Evolutionary conservation across 129 eudicot species (phyloP), one percentile per base, ranked within the genome.

Genomic region (Flaveria linearis): DNA sequence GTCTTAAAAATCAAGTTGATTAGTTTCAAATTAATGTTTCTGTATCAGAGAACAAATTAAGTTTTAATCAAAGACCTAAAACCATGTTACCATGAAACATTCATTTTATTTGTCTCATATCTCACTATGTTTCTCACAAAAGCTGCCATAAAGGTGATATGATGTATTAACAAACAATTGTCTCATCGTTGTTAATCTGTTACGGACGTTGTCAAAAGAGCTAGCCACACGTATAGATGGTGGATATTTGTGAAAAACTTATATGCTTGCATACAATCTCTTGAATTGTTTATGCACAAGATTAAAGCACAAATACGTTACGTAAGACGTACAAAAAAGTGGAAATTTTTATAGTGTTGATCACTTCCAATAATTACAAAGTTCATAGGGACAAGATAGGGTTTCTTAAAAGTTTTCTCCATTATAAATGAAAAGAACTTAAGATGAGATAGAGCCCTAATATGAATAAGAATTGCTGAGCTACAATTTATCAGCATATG

Each of bases 301-400:
- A 62, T 62, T 30, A 42, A 62, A 3, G 18, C 43, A 28, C 20
- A 61, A 14, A 12, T 28, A 16, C 26, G 25, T 18, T 55, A 53
- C 5, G 30, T 49, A 39, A 76, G 53, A 56, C 49, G n/a, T 75
- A 47, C 36, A 7, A 28, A 15, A 42, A 68, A 68, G 17, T 17
- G 72, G 43, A 42, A 52, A 12, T 22, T 41, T 77, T 77, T 75
- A 30, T 77, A 55, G 25, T 25, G 13, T 68, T 68, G 28, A 68
- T 68, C 46, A 68, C 46, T 77, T 77, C 68, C 69, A 68, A 77
- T 68, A 77, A 77, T 77, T 77, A 23, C 20, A 77, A 77, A 56
- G 75, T 77, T 75, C 60, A 77, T 22, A 56, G 42, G 47, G 30
- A 42, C 75, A 77, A 68, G 75, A 68, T 61, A 61, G 61, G 71